Evolutionary conservation across 2,329 filamentous ascomycete species (phyloP).

Genomic region (Paracoccidioides brasiliensis): DNA sequence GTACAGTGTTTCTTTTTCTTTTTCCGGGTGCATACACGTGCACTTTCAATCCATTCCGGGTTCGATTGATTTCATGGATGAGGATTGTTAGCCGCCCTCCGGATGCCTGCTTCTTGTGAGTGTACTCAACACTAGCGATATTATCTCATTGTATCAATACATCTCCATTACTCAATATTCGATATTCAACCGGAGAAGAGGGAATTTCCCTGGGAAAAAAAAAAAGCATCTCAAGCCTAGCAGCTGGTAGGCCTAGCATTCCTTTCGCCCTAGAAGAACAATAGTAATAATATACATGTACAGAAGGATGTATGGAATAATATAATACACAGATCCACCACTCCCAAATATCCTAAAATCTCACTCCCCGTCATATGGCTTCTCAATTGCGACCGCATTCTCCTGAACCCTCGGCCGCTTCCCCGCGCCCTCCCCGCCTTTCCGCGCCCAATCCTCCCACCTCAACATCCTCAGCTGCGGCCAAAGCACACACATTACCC

Average conservation of each 20-base stretch:
- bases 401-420: constrained; percentile 21
- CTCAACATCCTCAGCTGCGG: constrained; percentile 36
- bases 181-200: not conserved
- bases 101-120: not conserved
- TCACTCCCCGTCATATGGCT: constrained; percentile 1
- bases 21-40: not conserved
- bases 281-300: not conserved
- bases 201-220: too few relatives aligned
- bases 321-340: not conserved
- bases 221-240: not conserved
- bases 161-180: not conserved
- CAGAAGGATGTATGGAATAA: not conserved
- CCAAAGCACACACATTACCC: constrained; percentile 58
- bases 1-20: not conserved
- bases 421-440: constrained; percentile 15
- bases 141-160: not conserved
- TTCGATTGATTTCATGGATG: not conserved
- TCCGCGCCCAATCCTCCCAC: constrained; percentile 27
- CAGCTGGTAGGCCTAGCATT: not conserved
- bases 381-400: not conserved
- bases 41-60: not conserved
- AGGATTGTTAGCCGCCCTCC: not conserved
- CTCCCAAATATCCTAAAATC: not conserved
- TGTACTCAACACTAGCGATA: not conserved
- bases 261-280: not conserved